Conservation (phyloP, 2,329 filamentous ascomycete genomes). For the Fusarium sp. region DNA sequence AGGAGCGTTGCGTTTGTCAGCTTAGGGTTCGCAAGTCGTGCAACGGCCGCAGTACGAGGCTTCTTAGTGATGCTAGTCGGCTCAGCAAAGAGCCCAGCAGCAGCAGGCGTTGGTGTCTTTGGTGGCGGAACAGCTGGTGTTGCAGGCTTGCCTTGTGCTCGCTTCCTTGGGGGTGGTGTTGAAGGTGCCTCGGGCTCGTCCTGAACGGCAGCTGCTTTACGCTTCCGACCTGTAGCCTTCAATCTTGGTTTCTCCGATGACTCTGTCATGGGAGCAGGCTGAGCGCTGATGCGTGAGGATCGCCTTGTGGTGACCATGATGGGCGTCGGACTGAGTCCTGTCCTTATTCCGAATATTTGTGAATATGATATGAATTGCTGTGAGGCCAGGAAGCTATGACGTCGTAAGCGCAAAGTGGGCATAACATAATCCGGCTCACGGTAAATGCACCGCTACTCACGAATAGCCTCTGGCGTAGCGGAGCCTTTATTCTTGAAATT, state of each 20-base stretch:
- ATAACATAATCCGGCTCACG: conserved; percentile 11
- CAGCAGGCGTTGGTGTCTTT: conserved; percentile 58
- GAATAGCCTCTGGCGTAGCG: not conserved
- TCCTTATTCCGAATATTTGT: not conserved
- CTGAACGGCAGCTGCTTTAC: conserved; percentile 43
- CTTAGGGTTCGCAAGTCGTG: conserved; percentile 69
- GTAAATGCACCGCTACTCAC: not conserved
- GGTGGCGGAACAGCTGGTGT: conserved; percentile 47
- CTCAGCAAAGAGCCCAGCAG: conserved; percentile 51
- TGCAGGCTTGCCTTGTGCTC: conserved; percentile 31
- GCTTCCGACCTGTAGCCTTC: conserved; percentile 45
- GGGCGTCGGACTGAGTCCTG: conserved; percentile 13
- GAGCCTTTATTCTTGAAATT: not conserved
- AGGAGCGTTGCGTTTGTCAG: conserved; percentile 75
- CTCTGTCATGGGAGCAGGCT: conserved; percentile 20
- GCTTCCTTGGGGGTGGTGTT: conserved; percentile 48
- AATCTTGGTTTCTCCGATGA: conserved; percentile 31
- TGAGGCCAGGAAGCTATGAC: not conserved
- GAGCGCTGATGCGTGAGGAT: conserved; percentile 53
- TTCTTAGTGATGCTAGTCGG: conserved; percentile 47
- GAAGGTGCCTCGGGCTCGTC: conserved; percentile 39
- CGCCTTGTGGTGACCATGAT: conserved; percentile 49
- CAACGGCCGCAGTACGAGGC: conserved; percentile 53
- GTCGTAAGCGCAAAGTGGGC: conserved; percentile 10
- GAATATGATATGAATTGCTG: conserved; percentile 15